Percentiles rank a stretch among this genome's conserved stretches.
Conservation (phyloP, 148 eudicot species). For the Fagopyrum tataricum region DNA sequence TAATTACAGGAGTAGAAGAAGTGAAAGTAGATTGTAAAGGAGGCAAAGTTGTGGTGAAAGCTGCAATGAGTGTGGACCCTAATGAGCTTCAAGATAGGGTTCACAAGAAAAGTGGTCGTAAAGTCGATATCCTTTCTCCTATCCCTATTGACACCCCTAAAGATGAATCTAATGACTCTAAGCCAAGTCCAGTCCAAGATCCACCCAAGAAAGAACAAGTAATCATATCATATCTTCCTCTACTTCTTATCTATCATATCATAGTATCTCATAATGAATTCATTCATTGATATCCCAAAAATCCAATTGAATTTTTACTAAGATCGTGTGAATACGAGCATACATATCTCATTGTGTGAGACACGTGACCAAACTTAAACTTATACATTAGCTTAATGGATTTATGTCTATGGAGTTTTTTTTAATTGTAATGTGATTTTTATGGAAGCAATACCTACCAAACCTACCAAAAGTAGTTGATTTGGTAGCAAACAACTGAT, state of each 20-base stretch:
- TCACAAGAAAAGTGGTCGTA: conserved; percentile 49
- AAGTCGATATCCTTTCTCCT: conserved; percentile 50
- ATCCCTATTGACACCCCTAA: conserved; percentile 20
- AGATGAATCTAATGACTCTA: neutral
- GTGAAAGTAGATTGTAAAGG: conserved; percentile 45
- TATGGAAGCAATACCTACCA: conserved; percentile 12
- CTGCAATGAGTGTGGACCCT: conserved; percentile 46
- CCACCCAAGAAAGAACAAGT: conserved; percentile 38
- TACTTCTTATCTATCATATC: neutral
- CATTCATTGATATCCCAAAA: no score
- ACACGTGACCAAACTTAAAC: no score
- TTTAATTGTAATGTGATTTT: neutral
- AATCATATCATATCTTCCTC: neutral
- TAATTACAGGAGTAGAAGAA: conserved; percentile 48
- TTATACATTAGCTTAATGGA: no score
- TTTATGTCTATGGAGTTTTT: no score
- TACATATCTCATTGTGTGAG: no score
- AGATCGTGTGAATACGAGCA: no score
- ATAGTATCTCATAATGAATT: no score
- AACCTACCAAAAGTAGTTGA: neutral
- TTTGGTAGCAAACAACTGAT: neutral
- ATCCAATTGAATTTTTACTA: no score
- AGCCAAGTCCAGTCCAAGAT: neutral
- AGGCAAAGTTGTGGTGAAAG: conserved; percentile 55
- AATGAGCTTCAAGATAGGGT: conserved; percentile 39